Evolutionary conservation across 805 yeast species (phyloP).

Genomic region (Wickerhamiella sorbophila): DNA sequence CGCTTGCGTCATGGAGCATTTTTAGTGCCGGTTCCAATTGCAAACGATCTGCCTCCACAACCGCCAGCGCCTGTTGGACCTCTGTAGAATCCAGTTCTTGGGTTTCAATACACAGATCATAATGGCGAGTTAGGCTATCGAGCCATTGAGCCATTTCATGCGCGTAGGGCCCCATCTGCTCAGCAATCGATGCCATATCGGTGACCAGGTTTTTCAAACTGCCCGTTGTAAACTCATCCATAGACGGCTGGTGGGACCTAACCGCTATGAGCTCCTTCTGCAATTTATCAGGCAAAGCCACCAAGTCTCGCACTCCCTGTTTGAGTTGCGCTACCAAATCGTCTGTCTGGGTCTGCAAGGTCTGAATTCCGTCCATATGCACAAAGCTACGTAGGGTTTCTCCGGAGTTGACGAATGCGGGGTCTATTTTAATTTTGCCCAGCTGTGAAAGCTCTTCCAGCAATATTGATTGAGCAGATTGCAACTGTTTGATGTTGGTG

Average conservation of each 20-base stretch:
- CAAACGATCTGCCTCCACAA: slow-evolving; percentile 28
- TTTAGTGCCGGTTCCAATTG: slow-evolving; percentile 23
- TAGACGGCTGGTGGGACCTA: slow-evolving; percentile 9
- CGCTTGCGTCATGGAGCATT: slow-evolving; percentile 7
- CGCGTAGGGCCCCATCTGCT: slow-evolving; percentile 30
- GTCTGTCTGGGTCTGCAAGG: slow-evolving; percentile 8
- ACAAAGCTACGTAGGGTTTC: slow-evolving; percentile 12
- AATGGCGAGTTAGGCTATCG: slow-evolving; percentile 63
- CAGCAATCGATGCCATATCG: slow-evolving; percentile 16
- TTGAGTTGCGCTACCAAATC: slow-evolving; percentile 7
- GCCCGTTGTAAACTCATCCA: slow-evolving; percentile 10
- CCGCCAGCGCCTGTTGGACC: slow-evolving; percentile 44
- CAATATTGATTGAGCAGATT: slow-evolving; percentile 10
- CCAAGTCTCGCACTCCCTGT: slow-evolving; percentile 6
- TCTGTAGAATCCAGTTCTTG: slow-evolving; percentile 25
- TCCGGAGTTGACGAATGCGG: slow-evolving; percentile 6
- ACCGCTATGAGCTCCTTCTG: slow-evolving; percentile 12
- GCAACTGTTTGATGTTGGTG: slow-evolving; percentile 6
- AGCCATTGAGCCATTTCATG: slow-evolving; percentile 55
- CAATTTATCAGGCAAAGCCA: slow-evolving; percentile 9
- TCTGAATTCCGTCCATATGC: slow-evolving; percentile 12
- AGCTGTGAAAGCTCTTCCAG: slow-evolving; percentile 13
- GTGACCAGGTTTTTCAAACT: slow-evolving; percentile 23
- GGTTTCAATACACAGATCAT: slow-evolving; percentile 58
- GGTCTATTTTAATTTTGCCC: slow-evolving; percentile 9